Base-by-base conservation (phyloP, 2,329 filamentous ascomycete species). In the Alternaria tenuissima region DNA sequence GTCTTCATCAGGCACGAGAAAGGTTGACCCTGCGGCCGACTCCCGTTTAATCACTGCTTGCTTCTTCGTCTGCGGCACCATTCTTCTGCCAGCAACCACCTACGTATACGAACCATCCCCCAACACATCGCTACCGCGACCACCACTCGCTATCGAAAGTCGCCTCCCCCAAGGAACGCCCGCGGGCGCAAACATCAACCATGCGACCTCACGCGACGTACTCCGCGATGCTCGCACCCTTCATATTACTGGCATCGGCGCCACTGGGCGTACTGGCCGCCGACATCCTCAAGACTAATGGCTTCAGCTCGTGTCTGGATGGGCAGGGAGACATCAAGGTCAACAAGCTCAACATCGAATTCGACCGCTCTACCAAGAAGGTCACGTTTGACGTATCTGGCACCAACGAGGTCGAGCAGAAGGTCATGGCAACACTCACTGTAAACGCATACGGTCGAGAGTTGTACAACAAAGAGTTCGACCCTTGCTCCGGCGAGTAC, bases 331-430 rank as follows among this genome's bases (percentile, higher is more conserved):
- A 82, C 38, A 88, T 98, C 71, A 85, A 85, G 63, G 89, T 97
- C 55, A 83, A 93, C 67, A 88, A 86, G 69, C 83, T 96, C 64
- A 83, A 94, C 70, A 90, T 97, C 61, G 82, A 86, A 69, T 98
- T 96, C 81, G 87, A 96, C 82, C 89, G 89, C 66, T 84, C 86
- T 59, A 88, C 89, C 61, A 89, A 91, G 75, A 86, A 85, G 49
- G 86, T 98, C 62, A 86, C 82, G 4, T 98, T 97, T 79, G 89
- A 98, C 76, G 87, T 97, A 22, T 87, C 89, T 34, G 95, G 94
- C 62, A 88, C 86, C 61, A 97, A 91, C 76, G 79, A 80, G 55
- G 87, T 86, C 75, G 79, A 85, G 67, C 92, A 95, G 77, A 94
- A 97, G 67, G 92, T 98, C 61, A 91, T 86, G 56, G 94, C 93